Conservation (phyloP, 2,329 filamentous ascomycete species). For the Penicillium sp. region DNA sequence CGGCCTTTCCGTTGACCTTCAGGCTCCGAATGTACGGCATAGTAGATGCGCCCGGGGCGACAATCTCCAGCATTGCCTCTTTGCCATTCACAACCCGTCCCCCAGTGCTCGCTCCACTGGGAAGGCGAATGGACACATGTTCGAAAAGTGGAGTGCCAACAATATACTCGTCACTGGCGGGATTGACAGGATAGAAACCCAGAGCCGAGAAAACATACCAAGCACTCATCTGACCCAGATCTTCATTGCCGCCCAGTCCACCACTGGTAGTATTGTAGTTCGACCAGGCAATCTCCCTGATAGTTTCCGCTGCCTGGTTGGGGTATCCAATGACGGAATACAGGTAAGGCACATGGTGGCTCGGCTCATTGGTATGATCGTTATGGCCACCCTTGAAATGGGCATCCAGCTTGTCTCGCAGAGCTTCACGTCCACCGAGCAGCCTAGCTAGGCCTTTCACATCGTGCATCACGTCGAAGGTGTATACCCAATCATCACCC, state of each 20-base stretch:
- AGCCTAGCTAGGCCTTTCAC: conserved; percentile 41
- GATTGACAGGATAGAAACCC: conserved; percentile 49
- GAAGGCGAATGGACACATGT: conserved; percentile 40
- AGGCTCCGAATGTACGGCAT: conserved; percentile 44
- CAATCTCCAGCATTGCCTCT: conserved; percentile 37
- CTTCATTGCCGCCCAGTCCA: conserved; percentile 48
- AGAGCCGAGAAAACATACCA: conserved; percentile 50
- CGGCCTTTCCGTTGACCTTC: conserved; percentile 39
- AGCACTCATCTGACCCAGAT: conserved; percentile 51
- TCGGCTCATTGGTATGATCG: conserved; percentile 49
- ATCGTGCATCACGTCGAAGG: conserved; percentile 50
- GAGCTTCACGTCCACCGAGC: conserved; percentile 38
- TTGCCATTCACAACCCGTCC: conserved; percentile 17
- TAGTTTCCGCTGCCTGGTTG: conserved; percentile 37
- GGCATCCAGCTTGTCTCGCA: conserved; percentile 45
- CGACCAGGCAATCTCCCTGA: conserved; percentile 38
- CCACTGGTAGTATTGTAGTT: conserved; percentile 49
- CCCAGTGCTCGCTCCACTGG: conserved; percentile 32
- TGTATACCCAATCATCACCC: conserved; percentile 52
- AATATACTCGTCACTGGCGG: conserved; percentile 46
- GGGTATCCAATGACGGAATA: conserved; percentile 46
- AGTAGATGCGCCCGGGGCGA: conserved; percentile 40
- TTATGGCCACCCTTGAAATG: conserved; percentile 48
- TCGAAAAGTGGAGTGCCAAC: conserved; percentile 49
- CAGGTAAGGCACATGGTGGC: conserved; percentile 48